Base-by-base conservation (phyloP, 805 yeast species). In the Blastobotrys americana region DNA sequence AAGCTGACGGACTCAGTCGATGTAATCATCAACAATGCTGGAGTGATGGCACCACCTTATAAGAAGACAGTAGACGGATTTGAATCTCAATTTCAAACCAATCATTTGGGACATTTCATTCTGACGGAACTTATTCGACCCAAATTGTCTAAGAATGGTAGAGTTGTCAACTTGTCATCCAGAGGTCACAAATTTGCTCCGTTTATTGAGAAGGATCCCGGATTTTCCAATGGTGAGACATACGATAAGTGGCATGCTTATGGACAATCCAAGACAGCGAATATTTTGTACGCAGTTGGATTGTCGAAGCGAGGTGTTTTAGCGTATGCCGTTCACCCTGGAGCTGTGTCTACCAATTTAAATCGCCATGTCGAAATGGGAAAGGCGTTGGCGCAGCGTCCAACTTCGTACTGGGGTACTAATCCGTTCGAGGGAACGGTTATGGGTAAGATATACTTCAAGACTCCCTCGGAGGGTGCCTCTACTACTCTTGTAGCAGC, bases 71-170 rank as follows among this genome's bases (percentile, higher is more conserved):
- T 67, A 28, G 87, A 82, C 54, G 78, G 77, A 3, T 84, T 83
- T 59, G 96, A 87, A 60, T 71, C 83, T 13, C 95, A 85, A 57
- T 65, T 84, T 47, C 95, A 84, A 56, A 80, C 88, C 1, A 84
- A 84, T 58, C 86, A 80, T 58, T 65, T 86, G 9, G 74, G 93
- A 0, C 94, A 84, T 44, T 84, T 84, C 51, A 64, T 86, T 16
- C 67, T 86, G 31, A 78, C 90, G 1, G 74, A 80, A 13, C 48
- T 34, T 16, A 18, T 49, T 13, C 20, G 40, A 16, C 34, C 31
- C 25, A 41, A 46, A 18, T 28, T 49, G n/a, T 15, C 43, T 17
- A 5, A 34, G 3, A 8, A 22, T 16, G 42, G 47, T 3, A 34
- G 48, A 33, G 37, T 48, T 9, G 46, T 45, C 8, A 41, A 37